A percentile compares a stretch with the other conserved stretches of the same genome.
phyloP scores from a whole-genome alignment of 2,329 filamentous ascomycete genomes.

The Alternaria sp. region DNA sequence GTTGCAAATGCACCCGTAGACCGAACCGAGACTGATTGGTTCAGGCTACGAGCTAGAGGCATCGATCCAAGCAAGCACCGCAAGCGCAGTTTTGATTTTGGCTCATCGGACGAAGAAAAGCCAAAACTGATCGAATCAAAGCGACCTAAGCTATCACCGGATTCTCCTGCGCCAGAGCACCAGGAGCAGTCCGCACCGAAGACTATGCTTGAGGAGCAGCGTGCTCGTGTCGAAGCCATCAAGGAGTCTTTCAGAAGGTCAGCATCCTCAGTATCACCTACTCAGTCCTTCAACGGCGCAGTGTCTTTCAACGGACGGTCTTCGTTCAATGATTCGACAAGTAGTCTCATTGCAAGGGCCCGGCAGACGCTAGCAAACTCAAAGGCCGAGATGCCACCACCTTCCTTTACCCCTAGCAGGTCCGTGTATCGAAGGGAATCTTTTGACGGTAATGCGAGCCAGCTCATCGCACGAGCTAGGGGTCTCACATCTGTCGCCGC shows the following conservation, averaged over 20 bases:
- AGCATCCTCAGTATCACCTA: constrained; percentile 18
- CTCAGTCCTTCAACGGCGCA: constrained; percentile 16
- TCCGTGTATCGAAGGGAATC: constrained; percentile 21
- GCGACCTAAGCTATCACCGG: constrained; percentile 28
- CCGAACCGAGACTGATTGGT: constrained; percentile 61
- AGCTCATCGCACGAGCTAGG: constrained; percentile 31
- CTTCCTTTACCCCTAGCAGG: constrained; percentile 3
- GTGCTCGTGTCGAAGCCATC: constrained; percentile 35
- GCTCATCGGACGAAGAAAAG: constrained; percentile 35
- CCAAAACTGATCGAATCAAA: constrained; percentile 30
- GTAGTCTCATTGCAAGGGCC: constrained; percentile 24
- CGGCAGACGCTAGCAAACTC: constrained; percentile 15
- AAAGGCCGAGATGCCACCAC: constrained; percentile 11
- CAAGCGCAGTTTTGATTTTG: constrained; percentile 43
- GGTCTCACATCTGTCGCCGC: constrained; percentile 17
- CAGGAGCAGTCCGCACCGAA: constrained; percentile 9
- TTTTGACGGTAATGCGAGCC: constrained; percentile 17
- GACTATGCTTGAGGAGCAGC: constrained; percentile 30
- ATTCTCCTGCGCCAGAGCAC: constrained; percentile 15
- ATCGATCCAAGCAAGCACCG: constrained; percentile 50
- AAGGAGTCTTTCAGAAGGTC: constrained; percentile 26
- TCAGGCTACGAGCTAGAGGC: constrained; percentile 60
- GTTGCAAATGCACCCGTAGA: constrained; percentile 44
- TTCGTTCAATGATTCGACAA: constrained; percentile 15
- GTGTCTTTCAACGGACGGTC: constrained; percentile 20